Evolutionary conservation across 208 protist species (phyloP).

Genomic region (Trypanosoma scelopori): DNA sequence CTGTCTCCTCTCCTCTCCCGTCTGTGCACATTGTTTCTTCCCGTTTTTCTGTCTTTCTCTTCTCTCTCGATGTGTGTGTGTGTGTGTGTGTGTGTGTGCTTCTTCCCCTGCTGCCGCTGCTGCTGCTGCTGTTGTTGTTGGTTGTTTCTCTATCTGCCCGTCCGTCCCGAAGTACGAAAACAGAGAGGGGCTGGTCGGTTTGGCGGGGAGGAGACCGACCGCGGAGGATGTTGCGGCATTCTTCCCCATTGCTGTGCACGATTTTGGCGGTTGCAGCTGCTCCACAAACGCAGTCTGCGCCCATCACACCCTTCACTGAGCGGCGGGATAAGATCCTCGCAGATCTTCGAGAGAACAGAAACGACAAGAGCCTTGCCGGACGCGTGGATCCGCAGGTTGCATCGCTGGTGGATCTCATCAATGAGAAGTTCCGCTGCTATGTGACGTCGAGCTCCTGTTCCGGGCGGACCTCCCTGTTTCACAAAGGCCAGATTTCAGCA

Average conservation of each 20-base stretch:
- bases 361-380: conserved; percentile 81
- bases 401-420: conserved; percentile 53
- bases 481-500: conserved; percentile 42
- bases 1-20: too few species aligned
- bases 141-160: too few species aligned
- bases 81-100: not conserved
- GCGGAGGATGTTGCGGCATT: too few species aligned
- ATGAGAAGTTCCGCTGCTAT: conserved; percentile 53
- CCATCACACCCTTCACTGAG: conserved; percentile 35
- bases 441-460: conserved; percentile 84
- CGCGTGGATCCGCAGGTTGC: conserved; percentile 62
- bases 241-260: too few species aligned
- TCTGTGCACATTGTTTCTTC: too few species aligned
- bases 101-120: not conserved
- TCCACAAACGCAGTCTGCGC: conserved; percentile 7
- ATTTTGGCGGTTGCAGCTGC: not conserved
- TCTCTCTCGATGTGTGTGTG: too few species aligned
- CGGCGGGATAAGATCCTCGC: conserved; percentile 44
- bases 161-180: too few species aligned
- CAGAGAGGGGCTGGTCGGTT: too few species aligned
- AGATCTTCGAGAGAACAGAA: conserved; percentile 46
- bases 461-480: conserved; percentile 72
- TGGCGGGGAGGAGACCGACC: too few species aligned
- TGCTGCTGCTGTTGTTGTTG: not conserved
- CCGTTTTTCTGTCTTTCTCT: too few species aligned